These are phyloP conservation scores for Narthecium ossifragum DNA, from an alignment of 106 monocot genomes.

Conservation along the genomic window DNA sequence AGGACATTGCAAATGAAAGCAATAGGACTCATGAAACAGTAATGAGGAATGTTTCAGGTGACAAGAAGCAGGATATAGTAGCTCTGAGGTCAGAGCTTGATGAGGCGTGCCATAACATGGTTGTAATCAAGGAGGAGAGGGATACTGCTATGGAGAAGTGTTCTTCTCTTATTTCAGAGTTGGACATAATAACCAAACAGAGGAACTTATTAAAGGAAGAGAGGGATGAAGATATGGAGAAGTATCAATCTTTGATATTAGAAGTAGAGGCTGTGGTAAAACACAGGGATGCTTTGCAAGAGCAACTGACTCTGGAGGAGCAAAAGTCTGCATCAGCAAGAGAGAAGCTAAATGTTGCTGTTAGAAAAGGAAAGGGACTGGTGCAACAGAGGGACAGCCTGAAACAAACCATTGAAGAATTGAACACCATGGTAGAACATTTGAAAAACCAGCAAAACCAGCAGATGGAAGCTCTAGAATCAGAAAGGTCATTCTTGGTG, in stretches of 20 bases:
- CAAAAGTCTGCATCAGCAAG: constrained; percentile 56
- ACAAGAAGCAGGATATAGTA: constrained; percentile 32
- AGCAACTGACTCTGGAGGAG: constrained; percentile 68
- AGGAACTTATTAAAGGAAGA: constrained; percentile 44
- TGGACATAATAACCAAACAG: constrained; percentile 34
- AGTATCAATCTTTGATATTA: constrained; percentile 34
- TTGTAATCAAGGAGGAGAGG: constrained; percentile 36
- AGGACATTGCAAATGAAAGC: constrained; percentile 13
- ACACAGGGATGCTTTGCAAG: constrained; percentile 58
- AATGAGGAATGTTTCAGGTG: constrained; percentile 11
- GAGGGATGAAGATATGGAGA: constrained; percentile 31
- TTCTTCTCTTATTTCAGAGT: constrained; percentile 37
- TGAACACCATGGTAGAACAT: constrained; percentile 28
- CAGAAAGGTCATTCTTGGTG: constrained; percentile 51
- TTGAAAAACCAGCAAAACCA: constrained; percentile 49
- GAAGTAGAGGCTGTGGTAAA: constrained; percentile 49
- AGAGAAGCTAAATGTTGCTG: constrained; percentile 93
- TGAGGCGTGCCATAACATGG: constrained; percentile 26
- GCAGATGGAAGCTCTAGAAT: constrained; percentile 31
- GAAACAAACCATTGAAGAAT: constrained; percentile 70
- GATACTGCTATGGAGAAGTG: constrained; percentile 43
- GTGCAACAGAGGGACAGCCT: constrained; percentile 92
- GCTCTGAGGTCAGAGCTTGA: constrained; percentile 38
- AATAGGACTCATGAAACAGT: constrained; percentile 18
- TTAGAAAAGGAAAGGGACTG: constrained; percentile 91